phyloP scores from a whole-genome alignment of 768 basidiomycete species.

The Albatrellus ellisii region DNA sequence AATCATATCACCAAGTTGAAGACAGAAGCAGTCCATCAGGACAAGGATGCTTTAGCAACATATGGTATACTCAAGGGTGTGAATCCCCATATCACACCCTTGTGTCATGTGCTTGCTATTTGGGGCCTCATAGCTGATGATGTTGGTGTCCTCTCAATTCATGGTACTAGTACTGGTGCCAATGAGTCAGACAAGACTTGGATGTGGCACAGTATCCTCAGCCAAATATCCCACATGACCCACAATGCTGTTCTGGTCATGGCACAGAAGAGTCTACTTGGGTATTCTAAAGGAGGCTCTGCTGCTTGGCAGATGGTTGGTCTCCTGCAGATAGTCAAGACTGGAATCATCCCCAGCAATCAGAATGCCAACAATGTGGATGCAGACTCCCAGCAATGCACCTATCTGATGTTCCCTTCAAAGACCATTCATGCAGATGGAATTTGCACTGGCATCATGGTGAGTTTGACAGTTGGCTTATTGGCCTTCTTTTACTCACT shows the following conservation, averaged over 20 bases:
- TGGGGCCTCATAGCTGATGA: conserved; percentile 95
- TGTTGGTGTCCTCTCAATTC: conserved; percentile 80
- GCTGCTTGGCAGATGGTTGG: conserved; percentile 97
- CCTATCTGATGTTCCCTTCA: conserved; percentile 93
- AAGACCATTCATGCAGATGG: conserved; percentile 92
- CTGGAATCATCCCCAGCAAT: conserved; percentile 89
- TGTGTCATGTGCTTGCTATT: conserved; percentile 91
- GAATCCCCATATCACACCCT: conserved; percentile 77
- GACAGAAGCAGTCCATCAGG: conserved; percentile 81
- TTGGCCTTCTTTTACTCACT: conserved; percentile 3
- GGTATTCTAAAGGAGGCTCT: conserved; percentile 97
- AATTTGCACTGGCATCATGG: conserved; percentile 79
- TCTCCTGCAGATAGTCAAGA: conserved; percentile 70
- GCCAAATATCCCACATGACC: conserved; percentile 73
- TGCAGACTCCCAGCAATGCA: conserved; percentile 79
- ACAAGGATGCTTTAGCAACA: conserved; percentile 83
- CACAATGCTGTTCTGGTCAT: conserved; percentile 96
- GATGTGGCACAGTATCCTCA: conserved; percentile 94
- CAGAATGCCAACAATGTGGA: conserved; percentile 97
- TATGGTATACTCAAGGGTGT: conserved; percentile 92
- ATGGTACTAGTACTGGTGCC: conserved; percentile 79
- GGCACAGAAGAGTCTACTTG: conserved; percentile 94
- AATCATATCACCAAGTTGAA: conserved; percentile 77
- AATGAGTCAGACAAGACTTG: conserved; percentile 97
- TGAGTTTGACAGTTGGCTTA: conserved; percentile 21